phyloP scores from a whole-genome alignment of 495 filamentous ascomycete genomes.

The Immersiella caudata region DNA sequence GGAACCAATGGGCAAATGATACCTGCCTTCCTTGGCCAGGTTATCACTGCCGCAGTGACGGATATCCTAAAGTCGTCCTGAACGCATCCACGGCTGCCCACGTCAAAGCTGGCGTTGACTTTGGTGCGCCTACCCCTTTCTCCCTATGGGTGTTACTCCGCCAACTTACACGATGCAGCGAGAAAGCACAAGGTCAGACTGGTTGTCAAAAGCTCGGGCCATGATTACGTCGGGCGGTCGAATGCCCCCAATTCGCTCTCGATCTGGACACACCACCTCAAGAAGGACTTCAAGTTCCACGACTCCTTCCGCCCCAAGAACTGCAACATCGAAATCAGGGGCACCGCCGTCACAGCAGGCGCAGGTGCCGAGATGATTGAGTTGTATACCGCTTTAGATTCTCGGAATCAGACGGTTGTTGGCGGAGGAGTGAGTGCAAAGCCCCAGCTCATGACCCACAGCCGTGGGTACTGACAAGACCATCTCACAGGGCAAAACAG shows the following conservation, averaged over 20 bases:
- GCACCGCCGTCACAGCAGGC: conserved; percentile 42
- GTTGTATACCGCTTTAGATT: conserved; percentile 36
- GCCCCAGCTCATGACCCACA: background rate
- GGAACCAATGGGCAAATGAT: conserved; percentile 49
- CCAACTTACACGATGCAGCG: conserved; percentile 31
- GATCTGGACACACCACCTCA: conserved; percentile 55
- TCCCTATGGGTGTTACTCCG: too few species aligned
- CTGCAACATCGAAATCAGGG: conserved; percentile 40
- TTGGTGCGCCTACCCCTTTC: conserved; percentile 2
- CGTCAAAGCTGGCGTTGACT: conserved; percentile 5
- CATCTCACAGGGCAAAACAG: conserved; percentile 25
- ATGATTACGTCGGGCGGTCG: conserved; percentile 60
- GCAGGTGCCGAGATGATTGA: conserved; percentile 44
- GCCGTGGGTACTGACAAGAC: background rate
- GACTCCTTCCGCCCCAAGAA: conserved; percentile 42
- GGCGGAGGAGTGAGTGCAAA: conserved; percentile 29
- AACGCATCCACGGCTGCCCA: conserved; percentile 45
- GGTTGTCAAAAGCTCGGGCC: conserved; percentile 65
- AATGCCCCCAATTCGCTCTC: conserved; percentile 53
- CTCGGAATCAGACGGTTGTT: conserved; percentile 40
- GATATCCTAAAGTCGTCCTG: conserved; percentile 54
- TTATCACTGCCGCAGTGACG: conserved; percentile 42
- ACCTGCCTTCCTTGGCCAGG: conserved; percentile 45
- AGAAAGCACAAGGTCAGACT: conserved; percentile 59
- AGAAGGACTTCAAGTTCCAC: conserved; percentile 39